Percentiles rank a stretch among this genome's conserved stretches.
These are phyloP conservation scores for Paramecium tetraurelia DNA, from an alignment of 73 alveolate species.

Conservation along the genomic window DNA sequence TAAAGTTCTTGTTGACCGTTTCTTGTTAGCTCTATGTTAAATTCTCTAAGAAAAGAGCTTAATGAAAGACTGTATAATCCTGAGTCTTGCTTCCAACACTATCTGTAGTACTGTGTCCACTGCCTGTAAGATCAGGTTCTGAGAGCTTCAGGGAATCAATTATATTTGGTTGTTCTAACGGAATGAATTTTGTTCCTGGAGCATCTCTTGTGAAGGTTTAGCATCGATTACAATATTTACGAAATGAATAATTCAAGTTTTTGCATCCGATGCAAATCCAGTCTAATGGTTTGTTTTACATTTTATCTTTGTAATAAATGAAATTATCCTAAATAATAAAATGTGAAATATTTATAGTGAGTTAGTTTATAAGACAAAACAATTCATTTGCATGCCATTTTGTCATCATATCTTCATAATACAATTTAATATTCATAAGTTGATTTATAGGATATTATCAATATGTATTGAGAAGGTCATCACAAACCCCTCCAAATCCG, in stretches of 20 bases:
- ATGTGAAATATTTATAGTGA: too few species aligned
- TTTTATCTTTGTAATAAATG: neutral
- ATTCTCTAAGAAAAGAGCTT: constrained; percentile 9
- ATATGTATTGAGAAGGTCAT: constrained; percentile 78
- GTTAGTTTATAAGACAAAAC: neutral
- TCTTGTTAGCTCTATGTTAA: neutral
- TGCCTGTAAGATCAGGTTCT: constrained; percentile 25
- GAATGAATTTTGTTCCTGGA: constrained; percentile 9
- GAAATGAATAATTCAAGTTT: constrained; percentile 81
- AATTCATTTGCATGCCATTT: constrained; percentile 83
- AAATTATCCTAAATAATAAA: too few species aligned
- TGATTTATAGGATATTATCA: constrained; percentile 79
- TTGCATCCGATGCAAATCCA: constrained; percentile 85
- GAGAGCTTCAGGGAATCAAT: neutral
- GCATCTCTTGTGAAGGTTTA: constrained; percentile 11
- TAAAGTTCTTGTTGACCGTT: neutral
- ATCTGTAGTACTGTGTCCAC: constrained; percentile 38
- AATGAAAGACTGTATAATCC: neutral
- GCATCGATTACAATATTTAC: constrained; percentile 87
- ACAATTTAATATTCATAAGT: constrained; percentile 82
- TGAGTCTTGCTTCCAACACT: neutral
- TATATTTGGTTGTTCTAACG: neutral
- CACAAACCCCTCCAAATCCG: constrained; percentile 85
- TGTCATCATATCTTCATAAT: constrained; percentile 78
- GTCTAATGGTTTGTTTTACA: constrained; percentile 67